phyloP scores from a whole-genome alignment of 441 rosid species.

The Adansonia rubrostipa region DNA sequence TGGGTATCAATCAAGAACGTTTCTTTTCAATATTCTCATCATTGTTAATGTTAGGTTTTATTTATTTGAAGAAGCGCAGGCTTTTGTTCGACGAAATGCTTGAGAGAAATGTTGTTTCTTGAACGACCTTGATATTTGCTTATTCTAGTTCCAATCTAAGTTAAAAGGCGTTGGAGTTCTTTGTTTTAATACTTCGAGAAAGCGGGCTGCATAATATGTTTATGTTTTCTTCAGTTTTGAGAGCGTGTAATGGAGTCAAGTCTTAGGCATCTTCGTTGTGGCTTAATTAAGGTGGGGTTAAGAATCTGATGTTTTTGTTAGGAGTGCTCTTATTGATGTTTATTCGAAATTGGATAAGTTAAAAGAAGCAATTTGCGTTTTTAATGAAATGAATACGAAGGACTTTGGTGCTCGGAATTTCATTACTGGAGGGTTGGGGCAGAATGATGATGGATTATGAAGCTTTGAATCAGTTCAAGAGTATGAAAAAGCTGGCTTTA shows the following conservation, averaged over 20 bases:
- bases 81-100: constrained; percentile 66
- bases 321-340: constrained; percentile 77
- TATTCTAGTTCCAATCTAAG: constrained; percentile 46
- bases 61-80: constrained; percentile 48
- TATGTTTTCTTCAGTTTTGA: constrained; percentile 44
- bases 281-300: constrained; percentile 57
- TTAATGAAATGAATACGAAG: constrained; percentile 61
- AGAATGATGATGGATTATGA: constrained; percentile 58
- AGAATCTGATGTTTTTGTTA: constrained; percentile 68
- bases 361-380: constrained; percentile 48
- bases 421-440: constrained; percentile 71
- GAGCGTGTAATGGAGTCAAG: constrained; percentile 49
- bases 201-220: constrained; percentile 68
- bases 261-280: constrained; percentile 63
- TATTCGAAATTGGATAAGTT: constrained; percentile 62
- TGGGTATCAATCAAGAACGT: constrained; percentile 50
- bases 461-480: constrained; percentile 67
- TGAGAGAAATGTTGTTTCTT: constrained; percentile 60
- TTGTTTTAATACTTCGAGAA: constrained; percentile 59
- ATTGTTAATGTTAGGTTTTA: constrained; percentile 56
- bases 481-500: constrained; percentile 67
- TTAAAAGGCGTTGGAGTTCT: constrained; percentile 49
- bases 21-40: constrained; percentile 50
- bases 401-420: constrained; percentile 85
- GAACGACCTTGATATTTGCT: constrained; percentile 74